Conservation (phyloP, 768 basidiomycete species). For the Pholiota conissans region DNA sequence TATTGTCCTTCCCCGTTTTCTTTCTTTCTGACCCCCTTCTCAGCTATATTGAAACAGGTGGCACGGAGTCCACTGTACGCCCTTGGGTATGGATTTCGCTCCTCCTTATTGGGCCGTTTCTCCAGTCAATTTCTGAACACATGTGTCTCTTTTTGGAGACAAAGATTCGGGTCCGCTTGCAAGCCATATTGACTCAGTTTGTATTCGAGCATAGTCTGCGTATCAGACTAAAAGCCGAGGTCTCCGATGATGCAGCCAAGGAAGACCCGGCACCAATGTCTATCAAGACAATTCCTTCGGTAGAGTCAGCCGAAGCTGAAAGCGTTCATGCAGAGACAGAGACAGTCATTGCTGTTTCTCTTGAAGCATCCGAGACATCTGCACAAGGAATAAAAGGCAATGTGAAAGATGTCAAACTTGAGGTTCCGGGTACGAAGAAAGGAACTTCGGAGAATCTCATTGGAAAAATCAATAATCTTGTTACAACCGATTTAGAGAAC, state of each 20-base stretch:
- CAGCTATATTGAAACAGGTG: conserved; percentile 59
- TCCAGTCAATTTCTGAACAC: conserved; percentile 47
- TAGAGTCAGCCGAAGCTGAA: neutral
- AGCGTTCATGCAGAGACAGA: neutral
- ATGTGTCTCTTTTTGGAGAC: conserved; percentile 51
- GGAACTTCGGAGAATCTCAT: conserved; percentile 46
- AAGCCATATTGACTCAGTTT: conserved; percentile 43
- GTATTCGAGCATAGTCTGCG: conserved; percentile 51
- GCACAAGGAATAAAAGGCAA: conserved; percentile 4
- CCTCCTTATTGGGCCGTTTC: conserved; percentile 49
- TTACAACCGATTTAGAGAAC: conserved; percentile 57
- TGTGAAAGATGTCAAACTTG: neutral
- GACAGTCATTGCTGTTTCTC: neutral
- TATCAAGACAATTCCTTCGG: neutral
- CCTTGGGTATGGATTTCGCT: conserved; percentile 72
- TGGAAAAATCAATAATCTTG: conserved; percentile 76
- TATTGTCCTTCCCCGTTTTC: neutral
- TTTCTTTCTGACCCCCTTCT: neutral
- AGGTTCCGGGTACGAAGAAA: conserved; percentile 13
- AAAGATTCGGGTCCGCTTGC: conserved; percentile 37
- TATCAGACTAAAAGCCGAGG: conserved; percentile 57
- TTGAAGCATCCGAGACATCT: neutral
- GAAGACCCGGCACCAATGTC: neutral
- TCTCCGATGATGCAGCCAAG: conserved; percentile 9
- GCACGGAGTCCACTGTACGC: conserved; percentile 44